A percentile compares a stretch with the other conserved stretches of the same genome.
Evolutionary conservation across 768 basidiomycete species (phyloP).

Genomic region (Amanita subjunquillea): DNA sequence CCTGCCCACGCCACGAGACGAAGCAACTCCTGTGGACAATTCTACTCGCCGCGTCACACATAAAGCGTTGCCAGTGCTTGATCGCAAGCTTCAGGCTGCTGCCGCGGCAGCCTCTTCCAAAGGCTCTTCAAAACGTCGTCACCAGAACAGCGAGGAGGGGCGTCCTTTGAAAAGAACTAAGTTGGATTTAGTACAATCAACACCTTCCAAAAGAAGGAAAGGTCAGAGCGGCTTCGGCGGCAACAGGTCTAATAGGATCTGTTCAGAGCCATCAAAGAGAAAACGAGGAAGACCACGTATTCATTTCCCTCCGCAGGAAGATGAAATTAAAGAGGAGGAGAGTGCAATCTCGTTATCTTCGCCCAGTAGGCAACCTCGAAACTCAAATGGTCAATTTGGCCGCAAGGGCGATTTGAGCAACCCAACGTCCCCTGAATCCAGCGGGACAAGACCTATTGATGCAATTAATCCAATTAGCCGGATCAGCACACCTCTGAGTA

Average conservation of each 20-base stretch:
- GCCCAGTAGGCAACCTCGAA: slow-evolving; percentile 39
- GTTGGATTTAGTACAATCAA: not conserved
- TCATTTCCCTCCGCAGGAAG: slow-evolving; percentile 17
- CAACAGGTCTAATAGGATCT: not conserved
- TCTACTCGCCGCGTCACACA: slow-evolving; percentile 39
- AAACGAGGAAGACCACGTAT: slow-evolving; percentile 33
- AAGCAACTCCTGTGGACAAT: slow-evolving; percentile 36
- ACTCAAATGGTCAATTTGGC: slow-evolving; percentile 57
- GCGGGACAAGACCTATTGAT: not conserved
- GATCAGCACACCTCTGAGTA: not conserved
- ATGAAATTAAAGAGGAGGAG: slow-evolving; percentile 17
- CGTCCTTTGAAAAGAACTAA: slow-evolving; percentile 4
- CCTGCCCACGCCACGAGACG: slow-evolving; percentile 40
- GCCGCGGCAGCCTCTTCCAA: slow-evolving; percentile 21
- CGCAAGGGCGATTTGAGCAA: slow-evolving; percentile 36
- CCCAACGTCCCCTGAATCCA: slow-evolving; percentile 1
- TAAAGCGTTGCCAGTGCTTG: slow-evolving; percentile 38
- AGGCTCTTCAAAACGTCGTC: slow-evolving; percentile 19
- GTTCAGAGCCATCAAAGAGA: slow-evolving; percentile 22
- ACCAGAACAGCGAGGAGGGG: slow-evolving; percentile 18
- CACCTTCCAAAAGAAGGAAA: slow-evolving; percentile 2
- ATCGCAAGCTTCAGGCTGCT: slow-evolving; percentile 42
- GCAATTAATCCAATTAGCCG: not conserved
- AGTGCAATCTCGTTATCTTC: slow-evolving; percentile 35
- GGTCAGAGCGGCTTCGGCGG: not conserved